Evolutionary conservation across 2,329 filamentous ascomycete genomes (phyloP).

Genomic region (Stemphylium lycopersici): DNA sequence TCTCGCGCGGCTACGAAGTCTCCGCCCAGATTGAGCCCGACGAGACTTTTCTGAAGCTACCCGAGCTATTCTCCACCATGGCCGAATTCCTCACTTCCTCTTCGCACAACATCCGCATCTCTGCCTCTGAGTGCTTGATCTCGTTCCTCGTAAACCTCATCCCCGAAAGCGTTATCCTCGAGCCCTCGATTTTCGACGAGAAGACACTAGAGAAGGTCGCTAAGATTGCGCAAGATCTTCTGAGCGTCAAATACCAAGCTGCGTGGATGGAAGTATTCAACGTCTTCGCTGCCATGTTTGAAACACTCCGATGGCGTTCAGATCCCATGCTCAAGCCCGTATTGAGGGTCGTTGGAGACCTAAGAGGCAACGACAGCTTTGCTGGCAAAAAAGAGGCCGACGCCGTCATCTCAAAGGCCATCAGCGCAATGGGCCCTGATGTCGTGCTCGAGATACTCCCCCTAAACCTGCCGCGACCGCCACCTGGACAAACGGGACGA

Average conservation of each 20-base stretch:
- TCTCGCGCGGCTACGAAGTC: slow-evolving; percentile 93
- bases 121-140: slow-evolving; percentile 91
- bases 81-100: slow-evolving; percentile 82
- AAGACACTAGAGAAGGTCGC: slow-evolving; percentile 84
- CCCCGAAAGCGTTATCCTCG: slow-evolving; percentile 79
- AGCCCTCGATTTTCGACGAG: slow-evolving; percentile 91
- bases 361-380: slow-evolving; percentile 87
- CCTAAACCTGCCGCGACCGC: slow-evolving; percentile 80
- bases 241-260: slow-evolving; percentile 89
- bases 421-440: slow-evolving; percentile 88
- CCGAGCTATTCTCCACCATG: slow-evolving; percentile 81
- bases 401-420: slow-evolving; percentile 83
- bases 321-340: slow-evolving; percentile 78
- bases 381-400: slow-evolving; percentile 94
- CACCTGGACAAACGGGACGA: slow-evolving; percentile 77
- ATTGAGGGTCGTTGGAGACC: slow-evolving; percentile 80
- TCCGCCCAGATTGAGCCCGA: slow-evolving; percentile 86
- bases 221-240: slow-evolving; percentile 71
- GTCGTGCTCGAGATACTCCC: slow-evolving; percentile 82
- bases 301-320: slow-evolving; percentile 82
- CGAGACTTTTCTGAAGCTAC: slow-evolving; percentile 89
- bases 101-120: slow-evolving; percentile 91
- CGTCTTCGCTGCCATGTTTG: slow-evolving; percentile 85
- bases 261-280: slow-evolving; percentile 96
- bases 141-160: slow-evolving; percentile 92